Base-by-base conservation (phyloP, 768 basidiomycete species). In the Macrocybe gigantea region DNA sequence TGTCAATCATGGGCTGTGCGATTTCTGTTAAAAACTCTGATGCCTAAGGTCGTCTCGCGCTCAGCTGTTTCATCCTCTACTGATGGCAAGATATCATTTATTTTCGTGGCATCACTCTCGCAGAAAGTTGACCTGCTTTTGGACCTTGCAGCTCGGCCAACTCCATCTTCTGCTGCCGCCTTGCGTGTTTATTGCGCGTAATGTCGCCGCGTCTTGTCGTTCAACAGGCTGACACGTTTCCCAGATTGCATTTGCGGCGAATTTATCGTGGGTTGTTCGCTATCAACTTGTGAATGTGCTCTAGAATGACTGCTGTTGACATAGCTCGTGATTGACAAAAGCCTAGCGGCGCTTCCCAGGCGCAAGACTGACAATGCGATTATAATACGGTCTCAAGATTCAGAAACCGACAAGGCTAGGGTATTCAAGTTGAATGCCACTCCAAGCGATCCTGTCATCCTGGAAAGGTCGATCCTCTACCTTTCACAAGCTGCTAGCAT, bases 21-120 rank as follows among this genome's bases (percentile, higher is more conserved):
- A 22, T 22, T 22, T 22, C 22, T 22, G 22, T 22, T 22, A 22
- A 22, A 22, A 22, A n/a, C 30, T 31, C 51, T 54, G 49, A 95
- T 95, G 93, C 93, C 93, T 45, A 94, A 94, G 65, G 88, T 96
- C 53, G 79, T 93, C 59, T 92, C 91, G 3, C 80, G 90, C 54
- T 93, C 88, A 37, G 85, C 88, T 4, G 80, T 93, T 51, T 93
- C 92, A 7, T 89, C 91, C 2, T 93, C 91, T 4, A 82, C 89
- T 33, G 87, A 90, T 61, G 88, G 89, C 22, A 22, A 22, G 22
- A 22, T 22, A 22, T 22, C 4, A 4, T 89, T 44, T 52, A 77
- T 66, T 44, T 32, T 33, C 42, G 42, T 4, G 14, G 42, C 35
- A 12, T 44, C 7, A 15, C 22, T 12, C n/a, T 11, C 36, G n/a